Base-by-base conservation (phyloP, 768 basidiomycete species). In the Suillus brevipes region DNA sequence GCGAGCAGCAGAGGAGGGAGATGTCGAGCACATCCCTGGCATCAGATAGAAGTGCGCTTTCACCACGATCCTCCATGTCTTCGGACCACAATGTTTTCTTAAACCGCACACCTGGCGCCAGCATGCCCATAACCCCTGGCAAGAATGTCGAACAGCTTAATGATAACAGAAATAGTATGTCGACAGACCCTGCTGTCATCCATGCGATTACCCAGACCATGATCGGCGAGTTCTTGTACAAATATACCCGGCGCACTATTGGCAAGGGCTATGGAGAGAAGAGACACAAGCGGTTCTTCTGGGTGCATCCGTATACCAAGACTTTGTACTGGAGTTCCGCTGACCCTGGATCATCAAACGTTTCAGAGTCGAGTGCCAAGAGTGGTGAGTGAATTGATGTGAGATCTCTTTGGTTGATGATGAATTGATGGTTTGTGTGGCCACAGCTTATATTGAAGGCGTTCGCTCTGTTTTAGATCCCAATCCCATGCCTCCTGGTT, bases 271-370 rank as follows among this genome's bases (percentile, higher is more conserved):
- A 95, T 74, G 93, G 93, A 25, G 91, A 94, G 75, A 89, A 87
- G 75, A 82, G 96, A 60, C 97, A 99, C 78, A 89, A 88, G 76
- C 84, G 97, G 43, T 99, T 95, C 87, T 97, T 99, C 85, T 99
- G 97, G 97, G 89, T 99, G n/a, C 97, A 99, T 78, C 97, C 97
- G 23, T 99, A 99, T 75, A 99, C 96, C 47, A 94, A 94, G 81
- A 98, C 95, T 6, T 72, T 99, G 65, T 98, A 99, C 77, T 99
- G 97, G 97, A 94, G 94, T 72, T 90, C 92, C 20, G 87, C 89
- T 12, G 97, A 99, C 79, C 97, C 97, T 59, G 95, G 94, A 36
- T 92, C 93, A 31, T 86, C 87, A 45, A 89, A 89, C 69, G 92
- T 94, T 20, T 87, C 90, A 1, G 95, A 98, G 80, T 94, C 94